phyloP scores from a whole-genome alignment of 1,284 basidiomycete species.

The Stereum hirsutum region DNA sequence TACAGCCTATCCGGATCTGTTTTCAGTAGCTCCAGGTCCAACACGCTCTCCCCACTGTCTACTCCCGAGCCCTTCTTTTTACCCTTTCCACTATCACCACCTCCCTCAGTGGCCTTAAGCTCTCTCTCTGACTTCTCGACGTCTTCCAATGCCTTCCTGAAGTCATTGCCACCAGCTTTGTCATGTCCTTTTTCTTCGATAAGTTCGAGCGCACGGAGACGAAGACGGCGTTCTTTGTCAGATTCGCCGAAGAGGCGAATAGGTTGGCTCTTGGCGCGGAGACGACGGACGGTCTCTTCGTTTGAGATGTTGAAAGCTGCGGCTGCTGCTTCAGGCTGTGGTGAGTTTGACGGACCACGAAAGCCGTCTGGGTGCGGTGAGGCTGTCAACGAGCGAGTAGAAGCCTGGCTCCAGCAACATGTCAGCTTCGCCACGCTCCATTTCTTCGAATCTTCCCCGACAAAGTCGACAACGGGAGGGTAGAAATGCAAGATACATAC shows the following conservation, averaged over 20 bases:
- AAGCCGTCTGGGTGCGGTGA: slow-evolving; percentile 6
- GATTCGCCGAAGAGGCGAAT: slow-evolving; percentile 93
- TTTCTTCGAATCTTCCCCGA: too few species aligned
- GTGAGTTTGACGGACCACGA: slow-evolving; percentile 1
- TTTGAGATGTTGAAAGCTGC: slow-evolving; percentile 81
- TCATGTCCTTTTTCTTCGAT: slow-evolving; percentile 84
- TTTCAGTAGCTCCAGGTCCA: slow-evolving; percentile 81
- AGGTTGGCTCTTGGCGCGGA: slow-evolving; percentile 89
- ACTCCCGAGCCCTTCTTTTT: slow-evolving; percentile 44
- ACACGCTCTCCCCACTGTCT: slow-evolving; percentile 51
- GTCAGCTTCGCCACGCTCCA: too few species aligned
- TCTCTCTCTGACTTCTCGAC: slow-evolving; percentile 81
- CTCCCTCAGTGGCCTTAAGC: slow-evolving; percentile 41
- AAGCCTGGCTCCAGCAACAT: too few species aligned
- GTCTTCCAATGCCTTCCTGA: slow-evolving; percentile 87
- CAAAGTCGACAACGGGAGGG: slow-evolving; percentile 41
- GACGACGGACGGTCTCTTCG: slow-evolving; percentile 83
- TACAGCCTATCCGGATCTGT: slow-evolving; percentile 94
- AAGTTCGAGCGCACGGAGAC: slow-evolving; percentile 88
- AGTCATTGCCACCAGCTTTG: slow-evolving; percentile 82
- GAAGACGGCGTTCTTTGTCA: slow-evolving; percentile 86
- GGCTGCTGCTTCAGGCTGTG: not conserved
- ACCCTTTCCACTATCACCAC: slow-evolving; percentile 31
- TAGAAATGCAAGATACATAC: slow-evolving; percentile 27
- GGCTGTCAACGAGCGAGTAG: slow-evolving; percentile 4